Evolutionary conservation across 306 rosid species (phyloP).

Genomic region (Morella rubra): DNA sequence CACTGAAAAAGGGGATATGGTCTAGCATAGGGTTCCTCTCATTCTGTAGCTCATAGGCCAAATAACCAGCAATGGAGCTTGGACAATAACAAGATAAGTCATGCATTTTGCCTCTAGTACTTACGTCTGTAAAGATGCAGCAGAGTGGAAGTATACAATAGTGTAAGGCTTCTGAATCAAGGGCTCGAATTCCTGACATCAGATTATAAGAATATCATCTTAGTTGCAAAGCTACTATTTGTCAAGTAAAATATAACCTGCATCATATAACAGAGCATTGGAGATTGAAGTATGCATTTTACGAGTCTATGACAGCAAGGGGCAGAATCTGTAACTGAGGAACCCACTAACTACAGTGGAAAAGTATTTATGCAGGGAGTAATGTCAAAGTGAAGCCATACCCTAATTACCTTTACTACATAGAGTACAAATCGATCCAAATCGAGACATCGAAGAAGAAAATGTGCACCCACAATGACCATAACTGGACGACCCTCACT

Average conservation of each 20-base stretch:
- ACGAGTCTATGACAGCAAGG: constrained; percentile 9
- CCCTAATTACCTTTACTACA: constrained; percentile 71
- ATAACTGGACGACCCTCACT: constrained; percentile 92
- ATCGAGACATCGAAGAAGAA: constrained; percentile 93
- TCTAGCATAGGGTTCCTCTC: constrained; percentile 8
- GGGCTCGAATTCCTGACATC: constrained; percentile 94
- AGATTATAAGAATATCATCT: constrained; percentile 16
- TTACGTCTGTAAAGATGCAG: constrained; percentile 94
- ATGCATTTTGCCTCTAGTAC: constrained; percentile 31
- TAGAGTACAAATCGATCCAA: constrained; percentile 85
- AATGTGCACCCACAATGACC: constrained; percentile 98
- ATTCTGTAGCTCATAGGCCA: not conserved
- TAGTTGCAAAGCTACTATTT: not conserved
- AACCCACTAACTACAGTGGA: not conserved
- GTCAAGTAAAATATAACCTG: not conserved
- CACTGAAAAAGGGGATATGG: not conserved
- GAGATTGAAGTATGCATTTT: constrained; percentile 4
- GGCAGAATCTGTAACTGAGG: constrained; percentile 16
- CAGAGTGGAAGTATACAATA: constrained; percentile 93
- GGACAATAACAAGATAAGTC: not conserved
- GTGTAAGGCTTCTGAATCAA: constrained; percentile 89
- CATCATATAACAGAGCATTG: constrained; percentile 10
- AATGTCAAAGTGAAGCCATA: constrained; percentile 23
- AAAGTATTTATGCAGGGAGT: constrained; percentile 13
- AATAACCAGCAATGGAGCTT: not conserved